These are phyloP conservation scores for Tylopilus subfusipes DNA, from an alignment of 768 basidiomycete genomes.

Conservation along the genomic window DNA sequence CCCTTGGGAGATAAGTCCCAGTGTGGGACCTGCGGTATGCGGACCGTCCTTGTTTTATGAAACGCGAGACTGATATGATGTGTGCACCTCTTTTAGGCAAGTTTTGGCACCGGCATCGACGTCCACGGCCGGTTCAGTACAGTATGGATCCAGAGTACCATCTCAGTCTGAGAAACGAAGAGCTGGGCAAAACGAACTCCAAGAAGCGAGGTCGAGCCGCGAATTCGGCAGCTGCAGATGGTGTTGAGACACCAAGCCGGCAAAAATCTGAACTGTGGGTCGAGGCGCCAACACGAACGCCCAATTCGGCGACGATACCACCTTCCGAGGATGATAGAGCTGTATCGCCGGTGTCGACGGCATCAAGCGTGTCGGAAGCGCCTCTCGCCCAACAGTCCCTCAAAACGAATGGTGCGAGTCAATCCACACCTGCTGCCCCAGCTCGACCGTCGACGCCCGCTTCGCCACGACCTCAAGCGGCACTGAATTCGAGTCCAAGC, in stretches of 20 bases:
- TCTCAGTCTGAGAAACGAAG: slow-evolving; percentile 53
- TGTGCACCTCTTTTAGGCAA: slow-evolving; percentile 52
- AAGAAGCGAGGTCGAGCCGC: slow-evolving; percentile 45
- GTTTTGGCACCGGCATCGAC: slow-evolving; percentile 83
- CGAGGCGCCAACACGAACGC: slow-evolving; percentile 34
- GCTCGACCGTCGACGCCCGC: slow-evolving; percentile 24
- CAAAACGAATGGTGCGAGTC: slow-evolving; percentile 52
- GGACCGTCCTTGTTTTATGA: neutral
- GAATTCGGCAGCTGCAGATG: slow-evolving; percentile 29
- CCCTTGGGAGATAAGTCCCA: slow-evolving; percentile 87
- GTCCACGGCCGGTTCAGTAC: slow-evolving; percentile 78
- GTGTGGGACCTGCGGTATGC: slow-evolving; percentile 89
- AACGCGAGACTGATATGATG: slow-evolving; percentile 2
- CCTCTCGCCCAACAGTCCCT: slow-evolving; percentile 63
- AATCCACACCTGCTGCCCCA: slow-evolving; percentile 17
- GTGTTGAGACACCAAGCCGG: slow-evolving; percentile 53
- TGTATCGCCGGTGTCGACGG: slow-evolving; percentile 66
- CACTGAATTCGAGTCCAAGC: slow-evolving; percentile 15
- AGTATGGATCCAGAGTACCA: slow-evolving; percentile 75
- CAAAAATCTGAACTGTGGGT: slow-evolving; percentile 36
- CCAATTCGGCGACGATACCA: slow-evolving; percentile 26
- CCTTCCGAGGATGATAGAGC: slow-evolving; percentile 50
- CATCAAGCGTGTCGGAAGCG: slow-evolving; percentile 70
- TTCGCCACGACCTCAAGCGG: slow-evolving; percentile 18
- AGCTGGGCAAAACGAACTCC: slow-evolving; percentile 47